Evolutionary conservation across 108 stramenopile species (phyloP).

Genomic region (Skeletonema menzelii): DNA sequence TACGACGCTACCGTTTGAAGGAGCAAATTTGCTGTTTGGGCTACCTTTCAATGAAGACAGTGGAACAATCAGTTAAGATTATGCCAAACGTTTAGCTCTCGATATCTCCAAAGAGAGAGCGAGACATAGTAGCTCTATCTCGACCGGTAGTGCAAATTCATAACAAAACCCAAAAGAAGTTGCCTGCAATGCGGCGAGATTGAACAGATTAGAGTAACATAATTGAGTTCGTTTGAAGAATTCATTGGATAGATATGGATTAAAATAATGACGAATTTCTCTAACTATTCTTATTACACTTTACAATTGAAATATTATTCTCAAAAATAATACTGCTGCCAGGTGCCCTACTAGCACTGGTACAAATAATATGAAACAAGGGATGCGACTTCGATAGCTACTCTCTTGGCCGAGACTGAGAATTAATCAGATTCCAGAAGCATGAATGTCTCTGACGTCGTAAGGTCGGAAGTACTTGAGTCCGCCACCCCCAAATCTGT

Average conservation of each 20-base stretch:
- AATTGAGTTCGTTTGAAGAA: no score
- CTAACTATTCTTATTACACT: no score
- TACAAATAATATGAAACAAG: background rate
- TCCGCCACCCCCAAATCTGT: background rate
- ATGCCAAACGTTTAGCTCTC: no score
- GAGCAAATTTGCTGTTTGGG: conserved; percentile 71
- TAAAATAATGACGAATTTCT: no score
- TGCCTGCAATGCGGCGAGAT: conserved; percentile 17
- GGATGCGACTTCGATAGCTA: background rate
- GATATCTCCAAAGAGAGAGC: no score
- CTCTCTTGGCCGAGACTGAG: no score
- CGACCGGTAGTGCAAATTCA: no score
- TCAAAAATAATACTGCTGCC: background rate
- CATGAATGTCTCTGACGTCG: background rate
- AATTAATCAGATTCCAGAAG: background rate
- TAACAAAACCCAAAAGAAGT: conserved; percentile 14
- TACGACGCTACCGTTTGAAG: conserved; percentile 62
- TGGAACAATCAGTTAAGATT: no score
- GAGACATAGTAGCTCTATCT: no score
- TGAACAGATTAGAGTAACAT: no score
- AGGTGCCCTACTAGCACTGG: background rate
- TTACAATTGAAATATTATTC: background rate
- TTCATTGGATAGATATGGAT: conserved; percentile 21
- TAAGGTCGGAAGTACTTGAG: background rate
- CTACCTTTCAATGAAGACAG: conserved; percentile 35